These are phyloP conservation scores for Ophiostoma tasmaniense DNA, from an alignment of 2,329 filamentous ascomycete genomes.

Conservation along the genomic window DNA sequence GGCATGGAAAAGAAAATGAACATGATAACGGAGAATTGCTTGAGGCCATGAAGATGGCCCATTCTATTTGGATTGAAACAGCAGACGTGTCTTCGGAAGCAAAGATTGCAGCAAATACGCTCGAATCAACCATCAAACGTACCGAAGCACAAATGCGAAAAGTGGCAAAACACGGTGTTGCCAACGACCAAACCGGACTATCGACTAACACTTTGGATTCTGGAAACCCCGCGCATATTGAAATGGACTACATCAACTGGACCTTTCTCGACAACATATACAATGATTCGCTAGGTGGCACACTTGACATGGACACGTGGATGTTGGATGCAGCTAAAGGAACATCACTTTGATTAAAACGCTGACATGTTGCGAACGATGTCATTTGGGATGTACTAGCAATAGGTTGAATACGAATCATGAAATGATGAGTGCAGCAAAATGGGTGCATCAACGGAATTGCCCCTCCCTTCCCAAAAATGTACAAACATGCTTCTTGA, in stretches of 20 bases:
- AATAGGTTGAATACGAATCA: too few species aligned
- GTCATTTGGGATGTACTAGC: too few species aligned
- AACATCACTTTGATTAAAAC: neutral
- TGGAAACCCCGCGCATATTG: neutral
- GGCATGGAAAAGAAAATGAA: neutral
- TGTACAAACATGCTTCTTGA: too few species aligned
- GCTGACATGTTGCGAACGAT: neutral
- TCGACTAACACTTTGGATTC: neutral
- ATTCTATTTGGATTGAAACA: neutral
- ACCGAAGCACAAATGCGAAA: neutral
- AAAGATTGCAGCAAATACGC: neutral
- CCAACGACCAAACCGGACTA: neutral
- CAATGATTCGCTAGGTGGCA: neutral
- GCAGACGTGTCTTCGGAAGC: neutral
- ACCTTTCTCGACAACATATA: slow-evolving; percentile 11
- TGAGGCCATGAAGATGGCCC: neutral
- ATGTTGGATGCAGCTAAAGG: neutral
- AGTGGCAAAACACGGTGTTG: neutral
- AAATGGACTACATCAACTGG: neutral
- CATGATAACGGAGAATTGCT: neutral
- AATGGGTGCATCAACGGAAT: too few species aligned
- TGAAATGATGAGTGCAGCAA: too few species aligned
- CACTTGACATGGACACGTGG: neutral
- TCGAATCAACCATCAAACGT: neutral
- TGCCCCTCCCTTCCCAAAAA: too few species aligned